Conservation (phyloP, 2,329 filamentous ascomycete genomes). For the Aaosphaeria arxii region DNA sequence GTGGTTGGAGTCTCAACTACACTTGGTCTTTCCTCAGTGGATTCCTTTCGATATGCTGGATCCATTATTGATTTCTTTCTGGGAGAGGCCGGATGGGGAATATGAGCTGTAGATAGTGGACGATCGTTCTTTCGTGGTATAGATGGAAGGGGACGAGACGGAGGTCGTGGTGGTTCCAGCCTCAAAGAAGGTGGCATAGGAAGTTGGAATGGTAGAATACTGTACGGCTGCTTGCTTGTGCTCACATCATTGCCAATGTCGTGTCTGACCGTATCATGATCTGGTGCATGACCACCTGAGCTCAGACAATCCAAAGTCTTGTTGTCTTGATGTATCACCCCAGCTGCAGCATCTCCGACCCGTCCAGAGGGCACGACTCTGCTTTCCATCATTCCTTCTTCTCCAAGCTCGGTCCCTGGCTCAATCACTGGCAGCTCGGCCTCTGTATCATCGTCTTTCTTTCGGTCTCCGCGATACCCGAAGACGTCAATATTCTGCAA, state of each 20-base stretch:
- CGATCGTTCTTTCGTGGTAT: slow-evolving; percentile 16
- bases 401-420: not conserved
- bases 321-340: too few species aligned
- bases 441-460: slow-evolving; percentile 4
- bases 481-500: slow-evolving; percentile 3
- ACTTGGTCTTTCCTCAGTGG: too few species aligned
- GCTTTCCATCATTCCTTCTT: too few species aligned
- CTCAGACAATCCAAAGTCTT: too few species aligned
- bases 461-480: slow-evolving; percentile 16
- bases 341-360: too few species aligned
- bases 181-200: slow-evolving; percentile 22
- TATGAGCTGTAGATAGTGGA: slow-evolving; percentile 14
- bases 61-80: slow-evolving; percentile 13
- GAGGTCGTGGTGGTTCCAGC: slow-evolving; percentile 10
- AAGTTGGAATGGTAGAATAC: slow-evolving; percentile 9
- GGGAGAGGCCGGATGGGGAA: slow-evolving; percentile 20
- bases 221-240: too few species aligned
- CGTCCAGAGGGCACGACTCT: too few species aligned
- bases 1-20: too few species aligned
- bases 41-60: too few species aligned
- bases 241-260: too few species aligned
- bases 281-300: too few species aligned
- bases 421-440: slow-evolving; percentile 21
- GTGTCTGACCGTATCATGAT: too few species aligned
- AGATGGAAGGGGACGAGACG: slow-evolving; percentile 8